Evolutionary conservation across 2,329 filamentous ascomycete species (phyloP).

Genomic region (Xylaria sp.): DNA sequence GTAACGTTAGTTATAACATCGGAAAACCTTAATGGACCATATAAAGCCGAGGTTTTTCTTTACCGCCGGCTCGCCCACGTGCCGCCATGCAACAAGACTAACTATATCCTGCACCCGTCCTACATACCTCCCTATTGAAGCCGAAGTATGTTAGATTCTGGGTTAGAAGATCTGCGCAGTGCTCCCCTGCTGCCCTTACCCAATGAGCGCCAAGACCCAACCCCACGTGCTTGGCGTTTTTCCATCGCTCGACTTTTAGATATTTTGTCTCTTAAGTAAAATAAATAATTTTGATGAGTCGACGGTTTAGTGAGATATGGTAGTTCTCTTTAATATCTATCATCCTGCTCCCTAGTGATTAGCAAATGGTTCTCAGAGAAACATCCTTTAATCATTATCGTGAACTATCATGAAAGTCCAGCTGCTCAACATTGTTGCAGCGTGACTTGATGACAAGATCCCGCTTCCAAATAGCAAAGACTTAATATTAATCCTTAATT

Average conservation of each 20-base stretch:
- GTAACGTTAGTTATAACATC: not conserved
- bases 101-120: not conserved
- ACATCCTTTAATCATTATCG: too few relatives aligned
- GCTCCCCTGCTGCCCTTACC: conserved; percentile 1
- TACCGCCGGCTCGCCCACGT: not conserved
- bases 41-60: not conserved
- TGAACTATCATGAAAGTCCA: too few relatives aligned
- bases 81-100: not conserved
- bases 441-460: too few relatives aligned
- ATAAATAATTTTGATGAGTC: too few relatives aligned
- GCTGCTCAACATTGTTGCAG: too few relatives aligned
- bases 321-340: too few relatives aligned
- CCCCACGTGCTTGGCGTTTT: conserved; percentile 14
- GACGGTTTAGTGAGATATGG: too few relatives aligned
- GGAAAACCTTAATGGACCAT: not conserved
- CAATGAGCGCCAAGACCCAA: conserved; percentile 19
- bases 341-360: too few relatives aligned
- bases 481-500: too few relatives aligned
- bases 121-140: not conserved
- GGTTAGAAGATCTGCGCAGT: not conserved
- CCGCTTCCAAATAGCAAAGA: too few relatives aligned
- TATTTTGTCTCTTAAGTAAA: not conserved
- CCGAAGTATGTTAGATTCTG: not conserved
- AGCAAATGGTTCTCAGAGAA: too few relatives aligned
- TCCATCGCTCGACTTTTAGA: not conserved